These are phyloP conservation scores for Carex scoparia DNA, from an alignment of 176 grass and related monocot genomes.

Conservation along the genomic window DNA sequence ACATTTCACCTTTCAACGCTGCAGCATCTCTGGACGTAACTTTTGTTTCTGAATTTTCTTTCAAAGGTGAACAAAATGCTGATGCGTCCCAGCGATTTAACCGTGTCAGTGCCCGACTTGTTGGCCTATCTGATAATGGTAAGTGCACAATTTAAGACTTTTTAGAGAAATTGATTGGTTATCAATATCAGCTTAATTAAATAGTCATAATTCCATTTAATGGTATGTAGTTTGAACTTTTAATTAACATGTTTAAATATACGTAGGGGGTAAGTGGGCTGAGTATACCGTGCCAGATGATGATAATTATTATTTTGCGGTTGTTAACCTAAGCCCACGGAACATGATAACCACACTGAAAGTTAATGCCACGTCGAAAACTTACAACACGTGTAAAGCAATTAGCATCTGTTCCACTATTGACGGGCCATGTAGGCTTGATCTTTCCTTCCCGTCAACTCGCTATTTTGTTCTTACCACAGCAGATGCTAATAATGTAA, in stretches of 20 bases:
- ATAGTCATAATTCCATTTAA: background rate
- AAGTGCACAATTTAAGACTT: background rate
- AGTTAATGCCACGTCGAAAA: slow-evolving; percentile 27
- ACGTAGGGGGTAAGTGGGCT: slow-evolving; percentile 9
- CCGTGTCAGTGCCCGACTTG: background rate
- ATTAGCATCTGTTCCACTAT: slow-evolving; percentile 26
- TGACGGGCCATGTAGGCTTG: slow-evolving; percentile 24
- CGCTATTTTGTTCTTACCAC: slow-evolving; percentile 36
- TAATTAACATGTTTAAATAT: slow-evolving; percentile 19
- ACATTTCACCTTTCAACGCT: background rate
- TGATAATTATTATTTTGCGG: slow-evolving; percentile 30
- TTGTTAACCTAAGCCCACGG: slow-evolving; percentile 34
- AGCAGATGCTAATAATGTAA: slow-evolving; percentile 17
- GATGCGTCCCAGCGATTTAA: background rate
- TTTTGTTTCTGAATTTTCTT: background rate
- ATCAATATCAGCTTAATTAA: background rate
- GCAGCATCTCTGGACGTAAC: background rate
- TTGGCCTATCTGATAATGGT: slow-evolving; percentile 8
- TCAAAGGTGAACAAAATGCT: slow-evolving; percentile 2
- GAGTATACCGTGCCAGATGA: slow-evolving; percentile 29
- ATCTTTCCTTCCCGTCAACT: slow-evolving; percentile 25
- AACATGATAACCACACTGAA: slow-evolving; percentile 23
- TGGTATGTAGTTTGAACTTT: slow-evolving; percentile 10
- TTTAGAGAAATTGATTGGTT: background rate
- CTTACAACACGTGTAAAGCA: slow-evolving; percentile 34